Evolutionary conservation across 768 basidiomycete genomes (phyloP).

Genomic region (Termitomyces sp.): DNA sequence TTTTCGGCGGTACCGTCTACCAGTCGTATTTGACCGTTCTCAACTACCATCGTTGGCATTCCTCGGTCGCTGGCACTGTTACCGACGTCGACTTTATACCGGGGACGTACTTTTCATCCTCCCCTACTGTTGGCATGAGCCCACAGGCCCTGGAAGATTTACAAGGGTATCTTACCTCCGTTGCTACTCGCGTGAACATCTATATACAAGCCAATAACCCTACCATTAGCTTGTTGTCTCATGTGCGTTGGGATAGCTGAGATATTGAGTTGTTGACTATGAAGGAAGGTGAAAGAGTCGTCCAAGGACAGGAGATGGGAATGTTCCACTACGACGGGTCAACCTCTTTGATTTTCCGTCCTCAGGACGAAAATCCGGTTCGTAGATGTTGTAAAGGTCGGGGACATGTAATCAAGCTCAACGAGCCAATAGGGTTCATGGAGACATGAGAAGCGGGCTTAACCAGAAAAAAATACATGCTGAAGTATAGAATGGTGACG

Average conservation of each 20-base stretch:
- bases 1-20: conserved; percentile 41
- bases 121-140: conserved; percentile 18
- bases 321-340: conserved; percentile 64
- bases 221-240: conserved; percentile 52
- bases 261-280: conserved; percentile 58
- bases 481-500: too few relatives aligned
- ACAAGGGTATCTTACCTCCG: conserved; percentile 34
- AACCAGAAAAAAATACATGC: too few relatives aligned
- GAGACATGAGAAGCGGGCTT: background rate
- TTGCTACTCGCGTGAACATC: conserved; percentile 48
- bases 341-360: conserved; percentile 39
- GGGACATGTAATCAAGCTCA: background rate
- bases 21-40: conserved; percentile 48
- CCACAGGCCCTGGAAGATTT: conserved; percentile 19
- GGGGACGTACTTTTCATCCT: conserved; percentile 46
- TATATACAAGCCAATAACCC: conserved; percentile 50
- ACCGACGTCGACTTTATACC: conserved; percentile 39
- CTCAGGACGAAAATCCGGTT: conserved; percentile 10
- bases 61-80: conserved; percentile 39
- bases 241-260: conserved; percentile 59
- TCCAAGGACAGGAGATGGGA: conserved; percentile 55
- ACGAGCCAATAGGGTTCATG: background rate
- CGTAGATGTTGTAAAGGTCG: conserved; percentile 1
- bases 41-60: conserved; percentile 54
- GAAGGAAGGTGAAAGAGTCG: conserved; percentile 21